These are phyloP conservation scores for Lodderomyces parapsilosis DNA, from an alignment of 1,139 yeast species.

Conservation along the genomic window DNA sequence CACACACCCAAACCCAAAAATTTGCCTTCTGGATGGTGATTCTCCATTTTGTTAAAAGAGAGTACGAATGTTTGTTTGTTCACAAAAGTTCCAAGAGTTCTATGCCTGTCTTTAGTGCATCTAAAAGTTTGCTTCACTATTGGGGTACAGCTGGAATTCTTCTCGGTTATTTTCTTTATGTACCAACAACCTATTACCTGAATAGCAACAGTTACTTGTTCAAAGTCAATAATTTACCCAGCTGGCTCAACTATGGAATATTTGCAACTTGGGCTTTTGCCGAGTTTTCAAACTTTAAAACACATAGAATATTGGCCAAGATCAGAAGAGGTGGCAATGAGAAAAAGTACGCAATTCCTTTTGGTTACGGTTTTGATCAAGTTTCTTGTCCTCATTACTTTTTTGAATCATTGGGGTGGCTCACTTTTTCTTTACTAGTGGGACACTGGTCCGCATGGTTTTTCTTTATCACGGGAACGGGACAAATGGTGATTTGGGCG, in stretches of 20 bases:
- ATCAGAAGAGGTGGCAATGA: slow-evolving; percentile 36
- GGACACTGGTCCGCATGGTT: slow-evolving; percentile 77
- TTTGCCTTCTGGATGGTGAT: slow-evolving; percentile 54
- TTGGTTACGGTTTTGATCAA: slow-evolving; percentile 45
- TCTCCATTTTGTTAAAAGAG: slow-evolving; percentile 83
- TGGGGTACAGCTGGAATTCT: slow-evolving; percentile 84
- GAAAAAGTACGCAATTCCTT: slow-evolving; percentile 38
- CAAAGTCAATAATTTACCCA: slow-evolving; percentile 32
- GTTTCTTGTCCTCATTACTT: slow-evolving; percentile 82
- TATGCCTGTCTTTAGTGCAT: slow-evolving; percentile 84
- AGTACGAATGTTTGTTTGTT: slow-evolving; percentile 77
- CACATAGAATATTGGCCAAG: slow-evolving; percentile 61
- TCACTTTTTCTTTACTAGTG: slow-evolving; percentile 63
- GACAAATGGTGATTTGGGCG: slow-evolving; percentile 83
- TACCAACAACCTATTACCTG: slow-evolving; percentile 39
- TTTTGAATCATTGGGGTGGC: slow-evolving; percentile 80
- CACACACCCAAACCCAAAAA: slow-evolving; percentile 46
- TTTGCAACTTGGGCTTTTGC: slow-evolving; percentile 57
- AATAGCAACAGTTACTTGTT: slow-evolving; percentile 19
- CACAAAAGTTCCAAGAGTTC: slow-evolving; percentile 86
- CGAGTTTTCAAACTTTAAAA: slow-evolving; percentile 69
- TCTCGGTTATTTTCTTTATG: slow-evolving; percentile 66
- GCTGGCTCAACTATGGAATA: slow-evolving; percentile 25
- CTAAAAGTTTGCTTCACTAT: slow-evolving; percentile 88
- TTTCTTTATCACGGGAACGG: slow-evolving; percentile 68